Conservation (phyloP, 257 asterid genomes). For the Solanum chiquidenum region DNA sequence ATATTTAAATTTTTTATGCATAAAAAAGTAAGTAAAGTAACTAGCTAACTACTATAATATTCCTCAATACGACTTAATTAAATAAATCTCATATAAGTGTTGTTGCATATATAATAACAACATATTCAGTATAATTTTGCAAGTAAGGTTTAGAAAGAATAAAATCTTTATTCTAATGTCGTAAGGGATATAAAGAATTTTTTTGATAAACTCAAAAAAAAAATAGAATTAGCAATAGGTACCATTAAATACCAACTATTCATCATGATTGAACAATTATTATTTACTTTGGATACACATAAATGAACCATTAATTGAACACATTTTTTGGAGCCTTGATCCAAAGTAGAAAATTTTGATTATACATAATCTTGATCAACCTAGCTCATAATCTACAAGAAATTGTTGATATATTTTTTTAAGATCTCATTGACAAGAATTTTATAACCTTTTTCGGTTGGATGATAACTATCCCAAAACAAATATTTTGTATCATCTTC, state of each 20-base stretch:
- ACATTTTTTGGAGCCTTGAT: neutral
- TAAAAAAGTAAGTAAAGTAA: neutral
- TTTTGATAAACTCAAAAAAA: too few species aligned
- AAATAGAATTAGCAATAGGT: too few species aligned
- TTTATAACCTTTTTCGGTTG: constrained; percentile 21
- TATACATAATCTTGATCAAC: neutral
- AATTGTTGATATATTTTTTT: neutral
- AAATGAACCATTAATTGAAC: neutral
- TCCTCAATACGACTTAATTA: neutral
- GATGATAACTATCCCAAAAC: constrained; percentile 36
- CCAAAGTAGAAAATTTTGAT: neutral
- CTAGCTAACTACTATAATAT: neutral
- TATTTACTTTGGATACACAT: neutral
- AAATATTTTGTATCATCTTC: constrained; percentile 1
- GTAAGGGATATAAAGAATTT: too few species aligned
- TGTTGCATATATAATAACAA: too few species aligned
- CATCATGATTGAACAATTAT: too few species aligned
- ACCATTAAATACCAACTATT: too few species aligned
- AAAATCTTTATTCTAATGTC: too few species aligned
- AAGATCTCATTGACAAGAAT: constrained; percentile 8
- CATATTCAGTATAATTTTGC: too few species aligned
- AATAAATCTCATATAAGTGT: neutral
- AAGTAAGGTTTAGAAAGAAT: fast-evolving
- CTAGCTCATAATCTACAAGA: neutral
- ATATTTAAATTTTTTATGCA: neutral